These are phyloP conservation scores for Penicillium psychrofluorescens DNA, from an alignment of 495 filamentous ascomycete genomes.

Conservation along the genomic window DNA sequence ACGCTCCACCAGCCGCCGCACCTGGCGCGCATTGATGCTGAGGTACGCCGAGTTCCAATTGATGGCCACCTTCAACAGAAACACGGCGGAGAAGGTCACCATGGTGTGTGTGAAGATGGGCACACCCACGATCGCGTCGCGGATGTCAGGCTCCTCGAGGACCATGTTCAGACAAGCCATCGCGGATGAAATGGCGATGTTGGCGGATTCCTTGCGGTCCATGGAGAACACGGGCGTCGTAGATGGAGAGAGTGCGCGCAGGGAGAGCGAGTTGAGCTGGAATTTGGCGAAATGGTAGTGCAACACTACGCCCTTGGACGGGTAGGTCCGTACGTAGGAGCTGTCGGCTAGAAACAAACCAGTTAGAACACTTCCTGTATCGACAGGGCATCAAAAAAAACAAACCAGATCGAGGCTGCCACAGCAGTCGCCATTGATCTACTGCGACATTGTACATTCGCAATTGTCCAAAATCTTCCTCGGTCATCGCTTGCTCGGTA, in stretches of 20 bases:
- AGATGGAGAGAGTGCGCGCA: constrained; percentile 43
- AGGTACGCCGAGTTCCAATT: constrained; percentile 48
- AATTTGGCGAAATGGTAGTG: constrained; percentile 57
- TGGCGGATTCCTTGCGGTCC: constrained; percentile 47
- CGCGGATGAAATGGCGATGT: constrained; percentile 50
- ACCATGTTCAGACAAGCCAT: constrained; percentile 49
- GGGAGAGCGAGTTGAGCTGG: constrained; percentile 51
- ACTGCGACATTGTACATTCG: constrained; percentile 47
- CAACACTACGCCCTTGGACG: constrained; percentile 51
- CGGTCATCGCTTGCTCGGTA: constrained; percentile 43
- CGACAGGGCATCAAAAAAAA: not conserved
- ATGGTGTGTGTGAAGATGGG: constrained; percentile 56
- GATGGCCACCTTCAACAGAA: constrained; percentile 49
- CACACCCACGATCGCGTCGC: constrained; percentile 51
- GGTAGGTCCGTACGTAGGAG: constrained; percentile 48
- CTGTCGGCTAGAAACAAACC: constrained; percentile 30
- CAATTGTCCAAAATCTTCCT: constrained; percentile 45
- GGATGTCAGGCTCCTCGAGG: constrained; percentile 48
- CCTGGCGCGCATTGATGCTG: constrained; percentile 33
- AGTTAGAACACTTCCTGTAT: not conserved
- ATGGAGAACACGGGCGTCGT: constrained; percentile 46
- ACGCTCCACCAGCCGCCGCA: constrained; percentile 39
- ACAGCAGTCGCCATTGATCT: constrained; percentile 51
- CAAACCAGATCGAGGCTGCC: constrained; percentile 45
- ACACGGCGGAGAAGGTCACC: constrained; percentile 53